phyloP scores from a whole-genome alignment of 2,329 filamentous ascomycete species.

The Teratosphaeria gauchensis region DNA sequence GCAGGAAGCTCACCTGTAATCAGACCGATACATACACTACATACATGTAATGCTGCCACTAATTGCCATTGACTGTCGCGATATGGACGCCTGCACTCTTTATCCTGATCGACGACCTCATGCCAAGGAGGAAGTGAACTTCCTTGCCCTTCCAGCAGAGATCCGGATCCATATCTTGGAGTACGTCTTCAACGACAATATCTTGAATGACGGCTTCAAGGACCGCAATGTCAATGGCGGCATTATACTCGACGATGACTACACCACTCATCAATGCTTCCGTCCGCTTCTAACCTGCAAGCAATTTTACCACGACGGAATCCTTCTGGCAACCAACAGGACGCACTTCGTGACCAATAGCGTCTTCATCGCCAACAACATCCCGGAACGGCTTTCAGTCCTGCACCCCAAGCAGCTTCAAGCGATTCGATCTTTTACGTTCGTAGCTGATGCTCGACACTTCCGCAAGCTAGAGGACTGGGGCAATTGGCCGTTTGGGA shows the following conservation, averaged over 20 bases:
- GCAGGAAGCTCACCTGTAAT: too few species aligned
- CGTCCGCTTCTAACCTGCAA: constrained; percentile 29
- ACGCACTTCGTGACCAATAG: constrained; percentile 29
- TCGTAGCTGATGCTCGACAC: constrained; percentile 22
- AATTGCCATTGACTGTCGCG: background rate
- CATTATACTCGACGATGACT: constrained; percentile 19
- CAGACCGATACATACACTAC: too few species aligned
- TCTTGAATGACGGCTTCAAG: constrained; percentile 4
- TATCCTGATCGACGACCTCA: background rate
- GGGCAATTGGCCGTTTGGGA: constrained; percentile 24
- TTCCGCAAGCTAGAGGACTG: constrained; percentile 26
- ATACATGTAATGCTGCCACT: background rate
- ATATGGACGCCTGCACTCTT: background rate
- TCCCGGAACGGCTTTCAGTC: constrained; percentile 16
- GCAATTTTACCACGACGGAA: constrained; percentile 28
- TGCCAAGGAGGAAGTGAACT: background rate
- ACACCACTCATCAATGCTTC: constrained; percentile 21
- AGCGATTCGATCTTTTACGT: constrained; percentile 24
- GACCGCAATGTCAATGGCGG: constrained; percentile 9
- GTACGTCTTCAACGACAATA: constrained; percentile 15
- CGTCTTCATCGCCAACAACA: constrained; percentile 20
- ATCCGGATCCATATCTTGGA: constrained; percentile 28
- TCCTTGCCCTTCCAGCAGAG: constrained; percentile 28
- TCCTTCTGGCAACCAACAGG: constrained; percentile 24
- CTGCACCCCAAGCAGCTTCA: constrained; percentile 20